Base-by-base conservation (phyloP, 1,284 basidiomycete species). In the Chiua sp. region DNA sequence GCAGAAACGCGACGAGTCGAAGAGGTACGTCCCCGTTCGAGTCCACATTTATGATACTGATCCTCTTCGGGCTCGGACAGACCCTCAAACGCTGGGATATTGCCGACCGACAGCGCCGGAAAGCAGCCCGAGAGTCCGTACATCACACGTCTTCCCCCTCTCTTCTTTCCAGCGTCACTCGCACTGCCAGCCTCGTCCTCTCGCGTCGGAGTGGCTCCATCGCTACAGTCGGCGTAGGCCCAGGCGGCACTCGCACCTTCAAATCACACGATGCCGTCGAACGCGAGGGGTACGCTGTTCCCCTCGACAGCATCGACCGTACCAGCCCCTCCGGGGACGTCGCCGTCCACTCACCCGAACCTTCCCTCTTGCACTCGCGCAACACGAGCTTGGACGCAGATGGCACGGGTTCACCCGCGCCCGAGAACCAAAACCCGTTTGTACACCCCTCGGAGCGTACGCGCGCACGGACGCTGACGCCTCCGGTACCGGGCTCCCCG, bases 71-170 rank as follows among this genome's bases (percentile, higher is more conserved):
- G 28, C 51, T 47, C 18, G 20, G 48, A 57, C 64, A 93, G 91
- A 93, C 85, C 61, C 78, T 93, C 23, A 80, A 82, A 60, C 82
- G 82, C 47, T 92, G 90, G 91, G 91, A 93, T 64, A 74, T 84
- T 49, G 83, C 83, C 39, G 91, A 93, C 70, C 82, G 88, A 37
- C 84, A 86, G 66, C 82, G 88, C 61, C 83, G 89, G 74, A 88
- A 84, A 73, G 78, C 79, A n/a, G 83, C 80, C 6, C 82, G 89
- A 53, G 85, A 83, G 56, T 86, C 86, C 1, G 52, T 62, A 6
- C 64, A 65, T 0, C 53, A 61, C 59, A 42, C 64, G 65, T 61
- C 71, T 12, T 60, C 78, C 0, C 72, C 81, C 2, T 86, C 87
- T 10, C 68, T 90, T 28, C 72, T 88, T 39, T 76, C 78, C 13